phyloP scores from a whole-genome alignment of 2,329 filamentous ascomycete genomes.

The Aspergillus luchuensis region DNA sequence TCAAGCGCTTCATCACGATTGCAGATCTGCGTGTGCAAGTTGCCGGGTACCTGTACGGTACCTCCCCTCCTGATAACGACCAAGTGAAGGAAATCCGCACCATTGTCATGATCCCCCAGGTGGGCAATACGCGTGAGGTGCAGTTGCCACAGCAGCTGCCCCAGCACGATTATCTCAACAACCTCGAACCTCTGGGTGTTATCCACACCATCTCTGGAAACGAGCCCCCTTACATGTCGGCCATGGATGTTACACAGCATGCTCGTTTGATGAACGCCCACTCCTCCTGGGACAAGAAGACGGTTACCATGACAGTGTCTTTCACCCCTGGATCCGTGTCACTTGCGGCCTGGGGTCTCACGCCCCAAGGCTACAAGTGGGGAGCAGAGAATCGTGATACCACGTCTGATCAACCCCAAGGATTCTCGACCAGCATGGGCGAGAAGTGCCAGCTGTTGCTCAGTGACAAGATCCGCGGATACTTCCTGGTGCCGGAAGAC shows the following conservation, averaged over 20 bases:
- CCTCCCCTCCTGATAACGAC: conserved; percentile 88
- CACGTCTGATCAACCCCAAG: conserved; percentile 87
- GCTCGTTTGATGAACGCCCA: conserved; percentile 86
- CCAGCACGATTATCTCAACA: conserved; percentile 84
- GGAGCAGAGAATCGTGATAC: conserved; percentile 93
- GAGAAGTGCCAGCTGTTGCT: conserved; percentile 93
- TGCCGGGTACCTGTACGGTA: conserved; percentile 91
- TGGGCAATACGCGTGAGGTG: conserved; percentile 88
- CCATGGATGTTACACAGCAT: conserved; percentile 91
- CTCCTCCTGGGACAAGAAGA: conserved; percentile 80
- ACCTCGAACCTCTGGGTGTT: conserved; percentile 85
- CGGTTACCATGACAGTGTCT: conserved; percentile 89
- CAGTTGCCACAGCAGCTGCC: conserved; percentile 88
- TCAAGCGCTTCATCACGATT: conserved; percentile 98
- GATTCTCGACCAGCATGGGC: conserved; percentile 88
- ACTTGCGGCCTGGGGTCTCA: conserved; percentile 88
- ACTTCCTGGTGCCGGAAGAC: conserved; percentile 91
- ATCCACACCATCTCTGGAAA: conserved; percentile 96
- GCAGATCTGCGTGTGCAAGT: conserved; percentile 95
- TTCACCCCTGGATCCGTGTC: conserved; percentile 98
- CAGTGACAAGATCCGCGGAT: conserved; percentile 90
- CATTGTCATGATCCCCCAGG: conserved; percentile 97
- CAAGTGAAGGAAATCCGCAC: conserved; percentile 96
- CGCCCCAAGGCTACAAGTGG: conserved; percentile 93
- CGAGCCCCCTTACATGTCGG: conserved; percentile 94